A percentile compares a stretch with the other conserved stretches of the same genome.
These are phyloP conservation scores for Garcia nutans DNA, from an alignment of 345 rosid species.

Conservation along the genomic window DNA sequence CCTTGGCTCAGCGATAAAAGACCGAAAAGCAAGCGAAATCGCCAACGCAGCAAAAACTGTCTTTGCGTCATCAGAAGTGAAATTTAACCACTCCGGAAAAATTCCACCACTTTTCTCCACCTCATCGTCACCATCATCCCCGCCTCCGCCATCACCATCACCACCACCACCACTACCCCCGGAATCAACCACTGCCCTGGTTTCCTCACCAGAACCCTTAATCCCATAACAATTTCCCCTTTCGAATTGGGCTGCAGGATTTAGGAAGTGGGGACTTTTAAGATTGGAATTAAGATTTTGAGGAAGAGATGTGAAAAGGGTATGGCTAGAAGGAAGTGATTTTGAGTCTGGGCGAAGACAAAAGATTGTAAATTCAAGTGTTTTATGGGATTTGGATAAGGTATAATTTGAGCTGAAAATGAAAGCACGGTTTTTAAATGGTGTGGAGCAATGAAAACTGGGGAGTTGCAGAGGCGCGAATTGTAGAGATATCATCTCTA, in stretches of 20 bases:
- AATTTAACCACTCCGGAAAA: slow-evolving; percentile 74
- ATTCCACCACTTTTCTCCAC: slow-evolving; percentile 46
- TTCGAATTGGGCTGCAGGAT: slow-evolving; percentile 16
- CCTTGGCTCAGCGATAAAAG: slow-evolving; percentile 90
- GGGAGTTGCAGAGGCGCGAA: slow-evolving; percentile 26
- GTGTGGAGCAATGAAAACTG: slow-evolving; percentile 16
- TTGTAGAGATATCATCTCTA: slow-evolving; percentile 38
- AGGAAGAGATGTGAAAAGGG: slow-evolving; percentile 15
- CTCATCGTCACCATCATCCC: slow-evolving; percentile 41
- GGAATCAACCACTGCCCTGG: slow-evolving; percentile 39
- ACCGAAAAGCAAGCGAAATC: slow-evolving; percentile 74
- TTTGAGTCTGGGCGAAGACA: slow-evolving; percentile 12
- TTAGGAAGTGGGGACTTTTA: slow-evolving; percentile 12
- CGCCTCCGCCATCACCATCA: slow-evolving; percentile 46
- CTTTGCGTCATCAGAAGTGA: slow-evolving; percentile 74
- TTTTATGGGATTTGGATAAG: slow-evolving; percentile 4
- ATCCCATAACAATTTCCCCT: slow-evolving; percentile 36
- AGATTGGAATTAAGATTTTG: slow-evolving; percentile 11
- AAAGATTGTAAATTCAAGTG: slow-evolving; percentile 22
- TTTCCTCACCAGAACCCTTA: slow-evolving; percentile 54
- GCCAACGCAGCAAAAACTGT: slow-evolving; percentile 73
- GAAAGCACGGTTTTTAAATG: slow-evolving; percentile 6
- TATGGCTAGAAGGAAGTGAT: background rate
- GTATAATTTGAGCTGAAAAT: background rate
- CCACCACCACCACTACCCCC: slow-evolving; percentile 33